Evolutionary conservation across 345 rosid genomes (phyloP).

Genomic region (Gossypium stocksii): DNA sequence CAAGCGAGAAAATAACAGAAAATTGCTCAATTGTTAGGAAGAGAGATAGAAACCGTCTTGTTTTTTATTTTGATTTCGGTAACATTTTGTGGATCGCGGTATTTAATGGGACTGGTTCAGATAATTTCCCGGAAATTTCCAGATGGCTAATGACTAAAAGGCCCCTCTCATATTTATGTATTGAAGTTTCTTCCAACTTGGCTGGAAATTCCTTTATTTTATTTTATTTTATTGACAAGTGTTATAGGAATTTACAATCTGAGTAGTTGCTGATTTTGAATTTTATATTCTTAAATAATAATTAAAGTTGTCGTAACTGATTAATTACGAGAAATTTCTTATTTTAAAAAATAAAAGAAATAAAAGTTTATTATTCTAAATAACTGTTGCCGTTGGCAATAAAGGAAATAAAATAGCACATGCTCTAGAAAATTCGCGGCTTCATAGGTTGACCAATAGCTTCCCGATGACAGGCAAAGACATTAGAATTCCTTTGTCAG

Average conservation of each 20-base stretch:
- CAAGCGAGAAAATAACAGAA: background rate
- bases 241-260: too few species aligned
- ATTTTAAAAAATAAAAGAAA: background rate
- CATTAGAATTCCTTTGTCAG: background rate
- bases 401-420: background rate
- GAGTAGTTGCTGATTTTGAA: too few species aligned
- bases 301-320: too few species aligned
- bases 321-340: background rate
- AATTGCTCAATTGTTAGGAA: background rate
- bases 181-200: background rate
- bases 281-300: too few species aligned
- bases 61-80: background rate
- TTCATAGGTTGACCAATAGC: background rate
- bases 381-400: background rate
- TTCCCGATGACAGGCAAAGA: background rate
- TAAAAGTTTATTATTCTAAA: too few species aligned
- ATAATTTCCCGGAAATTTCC: background rate
- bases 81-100: background rate
- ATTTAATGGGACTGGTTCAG: background rate
- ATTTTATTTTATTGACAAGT: too few species aligned
- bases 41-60: background rate
- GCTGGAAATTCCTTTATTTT: too few species aligned
- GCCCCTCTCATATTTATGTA: background rate
- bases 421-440: background rate
- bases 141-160: background rate